Conservation (phyloP, 2,329 filamentous ascomycete genomes). For the Arthroderma sp. region DNA sequence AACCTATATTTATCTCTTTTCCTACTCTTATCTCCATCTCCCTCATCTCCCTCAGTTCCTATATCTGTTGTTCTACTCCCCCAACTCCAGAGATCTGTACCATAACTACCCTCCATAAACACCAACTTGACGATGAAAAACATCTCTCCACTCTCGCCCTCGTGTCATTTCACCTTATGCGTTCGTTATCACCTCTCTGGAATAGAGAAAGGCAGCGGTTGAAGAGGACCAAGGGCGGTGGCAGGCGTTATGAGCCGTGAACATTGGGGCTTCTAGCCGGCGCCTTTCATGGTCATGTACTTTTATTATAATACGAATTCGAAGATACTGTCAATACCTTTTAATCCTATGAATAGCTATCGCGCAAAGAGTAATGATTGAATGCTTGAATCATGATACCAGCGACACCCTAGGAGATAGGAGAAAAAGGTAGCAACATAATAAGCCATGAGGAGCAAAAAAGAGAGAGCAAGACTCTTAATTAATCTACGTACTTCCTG, state of each 20-base stretch:
- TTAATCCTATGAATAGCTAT: background rate
- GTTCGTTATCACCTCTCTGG: background rate
- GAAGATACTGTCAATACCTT: background rate
- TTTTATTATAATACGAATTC: conserved; percentile 3
- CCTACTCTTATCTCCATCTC: background rate
- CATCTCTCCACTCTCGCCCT: conserved; percentile 8
- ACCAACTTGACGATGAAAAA: conserved; percentile 5
- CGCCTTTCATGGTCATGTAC: background rate
- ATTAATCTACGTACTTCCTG: too few species aligned
- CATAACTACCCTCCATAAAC: background rate
- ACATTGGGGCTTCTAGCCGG: background rate
- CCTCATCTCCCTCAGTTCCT: background rate
- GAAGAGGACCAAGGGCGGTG: background rate
- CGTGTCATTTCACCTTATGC: conserved; percentile 1
- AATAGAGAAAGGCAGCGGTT: background rate
- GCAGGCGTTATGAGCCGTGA: background rate
- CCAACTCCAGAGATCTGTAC: background rate
- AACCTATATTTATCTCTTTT: conserved; percentile 3
- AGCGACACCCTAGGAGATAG: too few species aligned
- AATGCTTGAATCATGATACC: too few species aligned
- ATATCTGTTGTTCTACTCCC: conserved; percentile 8
- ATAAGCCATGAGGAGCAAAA: too few species aligned
- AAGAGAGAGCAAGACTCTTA: too few species aligned
- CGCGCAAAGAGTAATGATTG: background rate
- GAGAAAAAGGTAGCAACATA: too few species aligned